phyloP scores from a whole-genome alignment of 2,329 filamentous ascomycete species.

The Lecanicillium sp. region DNA sequence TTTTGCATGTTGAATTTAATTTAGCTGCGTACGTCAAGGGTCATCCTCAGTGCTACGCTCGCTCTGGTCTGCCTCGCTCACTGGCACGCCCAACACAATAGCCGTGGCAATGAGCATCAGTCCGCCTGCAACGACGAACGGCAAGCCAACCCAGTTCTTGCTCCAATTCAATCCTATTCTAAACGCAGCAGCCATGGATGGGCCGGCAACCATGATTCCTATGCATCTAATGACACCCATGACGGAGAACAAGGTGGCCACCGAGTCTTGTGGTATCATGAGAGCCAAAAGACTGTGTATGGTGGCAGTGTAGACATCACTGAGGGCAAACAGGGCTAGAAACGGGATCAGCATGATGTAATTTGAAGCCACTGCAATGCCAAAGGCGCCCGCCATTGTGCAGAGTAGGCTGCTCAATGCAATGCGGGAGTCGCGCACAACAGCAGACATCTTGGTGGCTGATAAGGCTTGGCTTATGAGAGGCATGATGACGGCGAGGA shows the following conservation, averaged over 20 bases:
- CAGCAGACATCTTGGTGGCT: background rate
- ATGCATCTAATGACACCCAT: background rate
- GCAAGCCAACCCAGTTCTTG: background rate
- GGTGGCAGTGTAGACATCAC: background rate
- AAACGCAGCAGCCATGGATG: background rate
- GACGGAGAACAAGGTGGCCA: background rate
- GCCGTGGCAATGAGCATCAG: slow-evolving; percentile 4
- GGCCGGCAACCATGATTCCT: background rate
- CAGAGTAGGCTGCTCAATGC: background rate
- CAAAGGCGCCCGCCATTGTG: background rate
- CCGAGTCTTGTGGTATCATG: background rate
- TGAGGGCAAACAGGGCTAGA: background rate
- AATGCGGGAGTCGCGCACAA: background rate
- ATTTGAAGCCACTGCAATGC: background rate
- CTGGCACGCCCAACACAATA: background rate
- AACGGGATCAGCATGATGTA: background rate
- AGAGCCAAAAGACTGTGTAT: background rate
- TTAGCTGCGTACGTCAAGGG: too few relatives aligned
- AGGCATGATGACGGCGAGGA: slow-evolving; percentile 1
- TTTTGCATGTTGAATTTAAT: too few relatives aligned
- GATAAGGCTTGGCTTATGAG: background rate
- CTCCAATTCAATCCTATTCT: background rate
- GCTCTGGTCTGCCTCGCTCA: background rate
- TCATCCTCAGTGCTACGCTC: too few relatives aligned
- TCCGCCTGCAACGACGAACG: background rate